These are phyloP conservation scores for Nitzschia sp. DNA, from an alignment of 108 stramenopile genomes.

Conservation along the genomic window DNA sequence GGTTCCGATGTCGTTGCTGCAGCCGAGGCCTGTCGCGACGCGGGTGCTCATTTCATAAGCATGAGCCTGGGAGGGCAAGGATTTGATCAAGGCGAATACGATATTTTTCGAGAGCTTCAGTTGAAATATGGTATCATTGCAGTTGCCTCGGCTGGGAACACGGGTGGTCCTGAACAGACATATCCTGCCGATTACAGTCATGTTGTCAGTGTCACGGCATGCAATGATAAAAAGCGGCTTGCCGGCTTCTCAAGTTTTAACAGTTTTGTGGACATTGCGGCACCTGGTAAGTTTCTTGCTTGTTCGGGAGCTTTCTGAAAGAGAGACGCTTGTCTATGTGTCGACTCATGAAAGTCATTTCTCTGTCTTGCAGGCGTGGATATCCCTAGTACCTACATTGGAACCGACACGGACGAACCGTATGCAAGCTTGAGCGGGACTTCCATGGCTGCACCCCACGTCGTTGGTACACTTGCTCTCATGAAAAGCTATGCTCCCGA, in stretches of 20 bases:
- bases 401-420: background rate
- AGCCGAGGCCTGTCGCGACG: constrained; percentile 41
- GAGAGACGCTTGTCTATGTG: too few species aligned
- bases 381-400: constrained; percentile 48
- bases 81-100: constrained; percentile 23
- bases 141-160: constrained; percentile 67
- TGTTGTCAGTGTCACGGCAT: constrained; percentile 55
- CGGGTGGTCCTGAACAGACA: constrained; percentile 20
- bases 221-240: constrained; percentile 27
- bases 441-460: constrained; percentile 75
- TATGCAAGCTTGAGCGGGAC: constrained; percentile 51
- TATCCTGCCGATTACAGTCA: constrained; percentile 58
- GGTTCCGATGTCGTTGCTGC: constrained; percentile 45
- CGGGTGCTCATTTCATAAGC: constrained; percentile 52
- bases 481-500: constrained; percentile 51
- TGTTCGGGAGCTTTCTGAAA: background rate
- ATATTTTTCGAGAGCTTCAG: constrained; percentile 32
- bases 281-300: constrained; percentile 45
- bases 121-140: constrained; percentile 47
- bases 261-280: constrained; percentile 54
- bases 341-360: background rate
- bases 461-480: constrained; percentile 58
- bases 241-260: constrained; percentile 54
- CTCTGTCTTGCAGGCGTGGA: constrained; percentile 11
- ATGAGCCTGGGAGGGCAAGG: constrained; percentile 47